Base-by-base conservation (phyloP, 192 early-diverging fungal species). In the Coemansia erecta region DNA sequence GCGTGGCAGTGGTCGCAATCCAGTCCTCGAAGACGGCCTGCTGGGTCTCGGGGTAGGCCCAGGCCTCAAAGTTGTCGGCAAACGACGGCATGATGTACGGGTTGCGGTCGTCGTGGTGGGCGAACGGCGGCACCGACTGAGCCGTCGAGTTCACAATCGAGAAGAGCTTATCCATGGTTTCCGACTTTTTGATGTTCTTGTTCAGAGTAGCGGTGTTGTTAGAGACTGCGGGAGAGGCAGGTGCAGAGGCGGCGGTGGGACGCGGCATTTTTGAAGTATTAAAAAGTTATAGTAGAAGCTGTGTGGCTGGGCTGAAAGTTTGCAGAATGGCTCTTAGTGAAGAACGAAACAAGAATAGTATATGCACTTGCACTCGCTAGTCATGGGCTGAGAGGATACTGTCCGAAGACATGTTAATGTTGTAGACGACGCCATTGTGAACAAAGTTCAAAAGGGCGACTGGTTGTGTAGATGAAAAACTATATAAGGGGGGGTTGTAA, bases 341-440 rank as follows among this genome's bases (percentile, higher is more conserved):
- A 66, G 42, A 17, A 53, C 60, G 60, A 59, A 63, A 47, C 66
- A 66, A 47, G 77, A 73, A 59, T 80, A 80, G 77, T 80, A 80
- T 41, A 80, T 53, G 67, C 71, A 69, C 61, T 71, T 47, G 59
- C 70, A 72, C 70, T 78, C 75, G 35, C 48, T 41, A 44, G 75
- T 68, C 40, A 60, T 17, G 14, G 62, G 70, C 39, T 78, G 55
- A 47, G 52, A 45, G 23, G 47, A 49, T 28, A 18, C 49, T 72
- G 75, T 78, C 75, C 75, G 69, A 56, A 61, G 72, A 80, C 77
- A 80, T 79, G 50, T 35, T 39, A 24, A 63, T 51, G 63, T 56
- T 21, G 42, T 72, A 53, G 47, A 47, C 59, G 63, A 80, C 71
- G 77, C 67, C 77, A 80, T 80, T 50, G 58, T 78, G 75, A 78